A percentile compares a stretch with the other conserved stretches of the same genome.
Evolutionary conservation across 306 rosid genomes (phyloP).

Genomic region (Vicia sativa): DNA sequence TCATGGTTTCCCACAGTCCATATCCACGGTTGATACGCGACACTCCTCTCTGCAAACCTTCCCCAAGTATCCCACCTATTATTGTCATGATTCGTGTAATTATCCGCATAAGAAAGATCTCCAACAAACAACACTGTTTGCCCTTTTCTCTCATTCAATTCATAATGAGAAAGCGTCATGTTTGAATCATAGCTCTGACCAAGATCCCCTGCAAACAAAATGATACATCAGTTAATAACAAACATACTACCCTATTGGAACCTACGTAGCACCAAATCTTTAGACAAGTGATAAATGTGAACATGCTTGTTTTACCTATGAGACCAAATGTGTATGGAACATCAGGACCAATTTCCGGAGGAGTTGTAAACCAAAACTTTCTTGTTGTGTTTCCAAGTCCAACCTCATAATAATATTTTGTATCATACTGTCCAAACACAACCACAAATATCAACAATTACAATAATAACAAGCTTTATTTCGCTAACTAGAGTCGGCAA

Average conservation of each 20-base stretch:
- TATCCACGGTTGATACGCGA: slow-evolving; percentile 97
- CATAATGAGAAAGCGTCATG: slow-evolving; percentile 74
- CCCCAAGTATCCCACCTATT: slow-evolving; percentile 89
- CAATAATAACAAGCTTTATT: too few relatives aligned
- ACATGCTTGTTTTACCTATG: slow-evolving; percentile 55
- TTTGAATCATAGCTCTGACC: slow-evolving; percentile 92
- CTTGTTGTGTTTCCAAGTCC: slow-evolving; percentile 66
- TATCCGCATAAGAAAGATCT: slow-evolving; percentile 86
- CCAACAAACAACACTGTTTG: slow-evolving; percentile 73
- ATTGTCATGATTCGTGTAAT: slow-evolving; percentile 69
- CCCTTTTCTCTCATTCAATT: slow-evolving; percentile 61
- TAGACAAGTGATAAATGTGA: too few relatives aligned
- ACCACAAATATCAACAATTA: slow-evolving; percentile 25
- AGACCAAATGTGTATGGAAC: slow-evolving; percentile 94
- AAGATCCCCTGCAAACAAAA: slow-evolving; percentile 73
- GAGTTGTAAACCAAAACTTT: slow-evolving; percentile 78
- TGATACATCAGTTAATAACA: slow-evolving; percentile 16
- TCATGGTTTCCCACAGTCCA: slow-evolving; percentile 97
- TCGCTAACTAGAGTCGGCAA: too few relatives aligned
- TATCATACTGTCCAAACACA: slow-evolving; percentile 54
- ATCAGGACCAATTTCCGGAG: slow-evolving; percentile 84
- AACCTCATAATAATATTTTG: slow-evolving; percentile 78
- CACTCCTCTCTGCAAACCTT: slow-evolving; percentile 79
- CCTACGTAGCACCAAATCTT: too few relatives aligned
- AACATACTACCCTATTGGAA: neutral